These are phyloP conservation scores for Cicer arietinum DNA, from an alignment of 306 rosid genomes.

Conservation along the genomic window DNA sequence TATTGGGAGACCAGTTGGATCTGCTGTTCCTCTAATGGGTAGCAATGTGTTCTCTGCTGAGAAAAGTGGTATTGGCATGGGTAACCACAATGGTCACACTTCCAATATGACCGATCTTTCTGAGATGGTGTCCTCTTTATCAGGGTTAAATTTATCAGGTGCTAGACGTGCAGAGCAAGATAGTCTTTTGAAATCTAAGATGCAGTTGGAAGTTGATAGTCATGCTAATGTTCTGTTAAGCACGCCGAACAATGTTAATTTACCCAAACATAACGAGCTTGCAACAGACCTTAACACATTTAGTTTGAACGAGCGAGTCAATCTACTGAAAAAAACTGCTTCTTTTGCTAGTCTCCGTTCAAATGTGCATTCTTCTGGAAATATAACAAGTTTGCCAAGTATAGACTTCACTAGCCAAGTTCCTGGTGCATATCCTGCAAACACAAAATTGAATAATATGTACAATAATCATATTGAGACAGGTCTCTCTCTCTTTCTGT, in stretches of 20 bases:
- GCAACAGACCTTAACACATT: slow-evolving; percentile 54
- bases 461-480: slow-evolving; percentile 59
- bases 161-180: slow-evolving; percentile 67
- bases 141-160: slow-evolving; percentile 70
- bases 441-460: slow-evolving; percentile 54
- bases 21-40: slow-evolving; percentile 68
- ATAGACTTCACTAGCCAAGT: slow-evolving; percentile 56
- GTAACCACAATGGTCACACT: slow-evolving; percentile 58
- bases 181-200: slow-evolving; percentile 61
- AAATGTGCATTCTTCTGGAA: slow-evolving; percentile 62
- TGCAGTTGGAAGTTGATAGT: slow-evolving; percentile 59
- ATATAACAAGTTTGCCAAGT: slow-evolving; percentile 50
- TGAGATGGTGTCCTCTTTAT: slow-evolving; percentile 63
- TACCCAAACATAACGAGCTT: slow-evolving; percentile 62
- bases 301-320: slow-evolving; percentile 56
- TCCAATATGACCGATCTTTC: slow-evolving; percentile 63
- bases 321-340: slow-evolving; percentile 71
- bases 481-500: slow-evolving; percentile 52
- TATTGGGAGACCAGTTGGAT: slow-evolving; percentile 69
- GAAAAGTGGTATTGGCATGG: slow-evolving; percentile 56
- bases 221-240: slow-evolving; percentile 59
- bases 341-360: slow-evolving; percentile 74
- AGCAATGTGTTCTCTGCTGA: slow-evolving; percentile 60
- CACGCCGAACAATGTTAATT: slow-evolving; percentile 50
- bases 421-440: slow-evolving; percentile 57